Evolutionary conservation across 768 basidiomycete genomes (phyloP).

Genomic region (Boletus bicolor): DNA sequence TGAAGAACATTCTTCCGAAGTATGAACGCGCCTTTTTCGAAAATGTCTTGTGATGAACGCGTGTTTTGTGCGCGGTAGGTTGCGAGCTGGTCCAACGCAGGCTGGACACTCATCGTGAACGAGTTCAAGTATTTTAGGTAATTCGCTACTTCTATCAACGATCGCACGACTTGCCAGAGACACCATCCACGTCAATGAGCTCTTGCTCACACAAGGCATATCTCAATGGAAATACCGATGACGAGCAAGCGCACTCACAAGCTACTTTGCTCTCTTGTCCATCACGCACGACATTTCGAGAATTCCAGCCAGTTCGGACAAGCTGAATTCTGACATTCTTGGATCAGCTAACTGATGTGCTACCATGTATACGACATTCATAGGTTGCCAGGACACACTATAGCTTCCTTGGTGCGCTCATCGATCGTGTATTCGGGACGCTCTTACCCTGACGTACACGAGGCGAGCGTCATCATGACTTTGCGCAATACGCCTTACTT

Average conservation of each 20-base stretch:
- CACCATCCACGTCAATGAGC: no score
- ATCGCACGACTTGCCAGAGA: no score
- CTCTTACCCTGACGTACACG: no score
- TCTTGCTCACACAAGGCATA: no score
- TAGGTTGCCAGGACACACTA: not conserved
- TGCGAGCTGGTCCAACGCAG: slow-evolving; percentile 51
- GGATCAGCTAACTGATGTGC: not conserved
- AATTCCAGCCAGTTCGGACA: not conserved
- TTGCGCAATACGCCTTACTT: no score
- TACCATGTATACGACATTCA: not conserved
- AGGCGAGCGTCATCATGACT: no score
- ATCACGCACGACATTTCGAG: not conserved
- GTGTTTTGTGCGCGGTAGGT: slow-evolving; percentile 49
- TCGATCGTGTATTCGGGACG: no score
- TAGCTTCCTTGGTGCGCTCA: no score
- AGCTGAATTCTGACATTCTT: not conserved
- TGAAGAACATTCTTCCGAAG: slow-evolving; percentile 44
- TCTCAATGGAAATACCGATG: not conserved
- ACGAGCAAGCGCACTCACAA: not conserved
- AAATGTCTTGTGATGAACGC: slow-evolving; percentile 55
- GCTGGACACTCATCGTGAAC: slow-evolving; percentile 42
- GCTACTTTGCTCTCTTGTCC: not conserved
- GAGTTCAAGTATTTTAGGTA: not conserved
- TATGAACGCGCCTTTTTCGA: slow-evolving; percentile 50
- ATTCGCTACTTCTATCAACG: not conserved